phyloP scores from a whole-genome alignment of 2,329 filamentous ascomycete genomes.

The Colletotrichum sp. region DNA sequence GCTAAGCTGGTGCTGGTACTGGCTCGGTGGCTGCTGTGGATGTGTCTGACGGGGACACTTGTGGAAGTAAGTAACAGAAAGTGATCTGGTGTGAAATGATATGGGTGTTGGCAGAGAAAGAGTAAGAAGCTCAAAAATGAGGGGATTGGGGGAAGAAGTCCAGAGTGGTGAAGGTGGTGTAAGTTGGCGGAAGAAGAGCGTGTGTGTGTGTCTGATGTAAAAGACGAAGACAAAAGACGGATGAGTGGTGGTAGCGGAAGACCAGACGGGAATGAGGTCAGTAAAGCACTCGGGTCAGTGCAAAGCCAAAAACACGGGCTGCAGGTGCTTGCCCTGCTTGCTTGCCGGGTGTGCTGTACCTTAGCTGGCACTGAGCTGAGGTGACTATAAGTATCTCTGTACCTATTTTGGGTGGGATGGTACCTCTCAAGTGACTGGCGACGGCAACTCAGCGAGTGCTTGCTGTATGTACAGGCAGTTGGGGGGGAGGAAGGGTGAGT shows the following conservation, averaged over 20 bases:
- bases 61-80: constrained; percentile 4
- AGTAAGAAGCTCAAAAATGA: constrained; percentile 17
- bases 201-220: constrained; percentile 17
- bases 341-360: constrained; percentile 9
- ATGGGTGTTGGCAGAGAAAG: background rate
- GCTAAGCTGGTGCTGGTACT: constrained; percentile 4
- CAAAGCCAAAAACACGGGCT: constrained; percentile 7
- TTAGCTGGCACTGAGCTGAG: background rate
- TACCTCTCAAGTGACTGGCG: background rate
- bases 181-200: background rate
- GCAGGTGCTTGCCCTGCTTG: background rate
- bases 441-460: background rate
- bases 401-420: background rate
- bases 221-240: constrained; percentile 17
- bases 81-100: background rate
- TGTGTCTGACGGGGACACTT: constrained; percentile 10
- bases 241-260: constrained; percentile 5
- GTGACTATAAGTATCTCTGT: background rate
- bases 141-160: constrained; percentile 7
- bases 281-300: constrained; percentile 11
- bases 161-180: background rate
- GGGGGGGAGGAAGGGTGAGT: background rate
- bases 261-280: constrained; percentile 20
- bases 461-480: background rate
- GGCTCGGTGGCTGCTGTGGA: constrained; percentile 15